Conservation (phyloP, 441 rosid genomes). For the Adansonia gregorii region DNA sequence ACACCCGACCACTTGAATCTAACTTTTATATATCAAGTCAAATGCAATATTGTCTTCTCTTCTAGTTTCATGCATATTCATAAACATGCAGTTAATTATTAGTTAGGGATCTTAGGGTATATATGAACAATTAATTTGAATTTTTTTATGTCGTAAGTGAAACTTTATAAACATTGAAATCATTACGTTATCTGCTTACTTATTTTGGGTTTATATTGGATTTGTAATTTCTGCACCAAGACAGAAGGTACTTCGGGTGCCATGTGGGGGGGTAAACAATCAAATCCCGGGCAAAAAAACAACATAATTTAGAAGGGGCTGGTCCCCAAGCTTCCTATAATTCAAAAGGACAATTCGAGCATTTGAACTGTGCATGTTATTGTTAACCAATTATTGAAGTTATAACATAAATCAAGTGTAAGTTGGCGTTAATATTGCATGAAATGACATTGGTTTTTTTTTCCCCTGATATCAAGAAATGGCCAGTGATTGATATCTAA, state of each 20-base stretch:
- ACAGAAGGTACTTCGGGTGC: not conserved
- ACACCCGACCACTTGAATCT: not conserved
- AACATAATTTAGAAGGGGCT: not conserved
- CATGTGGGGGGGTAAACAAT: not conserved
- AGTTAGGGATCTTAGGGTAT: not conserved
- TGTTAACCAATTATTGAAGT: conserved; percentile 3
- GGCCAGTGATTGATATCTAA: not conserved
- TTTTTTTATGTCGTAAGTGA: not conserved
- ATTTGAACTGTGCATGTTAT: not conserved
- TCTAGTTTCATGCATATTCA: not conserved
- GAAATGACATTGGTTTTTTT: not conserved
- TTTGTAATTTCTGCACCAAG: not conserved
- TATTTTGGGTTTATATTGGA: not conserved
- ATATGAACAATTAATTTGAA: not conserved
- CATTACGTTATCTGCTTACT: not conserved
- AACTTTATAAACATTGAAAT: not conserved
- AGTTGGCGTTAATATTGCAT: not conserved
- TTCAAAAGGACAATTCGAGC: not conserved
- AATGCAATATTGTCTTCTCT: not conserved
- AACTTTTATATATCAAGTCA: not conserved
- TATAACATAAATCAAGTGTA: not conserved
- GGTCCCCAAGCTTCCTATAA: not conserved
- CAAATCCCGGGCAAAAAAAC: not conserved
- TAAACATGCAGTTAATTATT: not conserved
- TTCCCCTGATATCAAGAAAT: not conserved